phyloP scores from a whole-genome alignment of 805 yeast species.

The Pichia deserticola region DNA sequence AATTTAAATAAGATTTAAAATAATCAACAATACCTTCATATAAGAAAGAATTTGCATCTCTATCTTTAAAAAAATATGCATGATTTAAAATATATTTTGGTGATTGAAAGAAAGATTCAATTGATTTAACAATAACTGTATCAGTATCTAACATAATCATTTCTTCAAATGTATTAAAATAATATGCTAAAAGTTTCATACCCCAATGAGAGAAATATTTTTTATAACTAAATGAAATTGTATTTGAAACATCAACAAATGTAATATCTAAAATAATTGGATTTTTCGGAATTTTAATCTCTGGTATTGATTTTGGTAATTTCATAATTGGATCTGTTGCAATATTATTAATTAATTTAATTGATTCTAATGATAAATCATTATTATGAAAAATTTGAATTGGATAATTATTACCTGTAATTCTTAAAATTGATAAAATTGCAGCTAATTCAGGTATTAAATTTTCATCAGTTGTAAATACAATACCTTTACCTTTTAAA shows the following conservation, averaged over 20 bases:
- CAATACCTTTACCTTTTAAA: constrained; percentile 45
- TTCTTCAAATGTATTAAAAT: constrained; percentile 53
- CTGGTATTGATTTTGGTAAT: constrained; percentile 18
- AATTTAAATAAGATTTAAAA: constrained; percentile 41
- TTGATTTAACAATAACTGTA: constrained; percentile 33
- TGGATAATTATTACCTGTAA: constrained; percentile 43
- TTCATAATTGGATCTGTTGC: constrained; percentile 30
- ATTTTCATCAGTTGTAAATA: constrained; percentile 40
- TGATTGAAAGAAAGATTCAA: constrained; percentile 31
- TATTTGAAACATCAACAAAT: constrained; percentile 28
- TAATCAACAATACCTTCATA: constrained; percentile 36
- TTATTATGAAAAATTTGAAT: constrained; percentile 37
- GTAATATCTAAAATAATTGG: constrained; percentile 24
- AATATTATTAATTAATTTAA: constrained; percentile 27
- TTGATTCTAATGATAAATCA: constrained; percentile 30
- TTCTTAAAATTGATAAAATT: constrained; percentile 41
- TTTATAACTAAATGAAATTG: constrained; percentile 20
- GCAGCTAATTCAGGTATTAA: constrained; percentile 42
- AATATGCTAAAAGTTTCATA: constrained; percentile 47
- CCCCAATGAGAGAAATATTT: constrained; percentile 24
- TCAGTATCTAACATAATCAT: constrained; percentile 50
- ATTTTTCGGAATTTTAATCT: constrained; percentile 16
- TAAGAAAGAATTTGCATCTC: constrained; percentile 32
- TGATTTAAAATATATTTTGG: constrained; percentile 30
- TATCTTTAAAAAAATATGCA: constrained; percentile 44